Base-by-base conservation (phyloP, 2,329 filamentous ascomycete genomes). In the Pseudogymnoascus sp. region DNA sequence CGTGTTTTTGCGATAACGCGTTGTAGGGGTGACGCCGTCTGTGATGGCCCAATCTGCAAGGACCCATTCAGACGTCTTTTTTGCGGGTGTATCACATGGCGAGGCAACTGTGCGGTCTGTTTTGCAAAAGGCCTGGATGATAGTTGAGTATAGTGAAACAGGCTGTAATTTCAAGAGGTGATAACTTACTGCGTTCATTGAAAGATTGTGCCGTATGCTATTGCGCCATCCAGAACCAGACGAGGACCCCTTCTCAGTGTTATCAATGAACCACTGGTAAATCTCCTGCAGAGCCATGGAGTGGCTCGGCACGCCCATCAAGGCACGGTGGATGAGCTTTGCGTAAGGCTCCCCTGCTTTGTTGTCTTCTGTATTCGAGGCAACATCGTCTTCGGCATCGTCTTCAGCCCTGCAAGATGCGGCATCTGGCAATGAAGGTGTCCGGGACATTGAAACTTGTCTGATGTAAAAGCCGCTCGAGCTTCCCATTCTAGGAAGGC, bases 161-260 rank as follows among this genome's bases (percentile, higher is more conserved):
- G 30, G 35, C 34, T 34, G 28, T 59, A 58, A 37, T 58, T 25
- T 47, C 60, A 50, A 58, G 43, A 43, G 64, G 30, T 60, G 58
- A 62, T 57, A 25, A 79, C 85, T 75, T 83, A 97, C 93, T 63
- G 82, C 81, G 68, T 97, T 97, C 92, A 97, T 97, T 57, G 91
- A 96, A 6, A 97, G 78, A 67, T 97, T 97, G 73, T 97, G 93
- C 2, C 93, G 84, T 65, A 97, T 95, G 71, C 90, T 96, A 74
- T 97, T 97, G 75, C 93, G 89, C 93, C 93, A 97, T 8, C 92
- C 93, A 11, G 74, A 76, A 6, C 78, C 79, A 16, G 74, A 71
- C 50, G 81, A 80, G 59, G 79, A 84, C 4, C 83, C 84, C 73
- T 94, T 96, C 66, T 83, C 81, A 2, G 91, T 96, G 69, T 96